Conservation (phyloP, 2,329 filamentous ascomycete genomes). For the Juglanconis sp. region DNA sequence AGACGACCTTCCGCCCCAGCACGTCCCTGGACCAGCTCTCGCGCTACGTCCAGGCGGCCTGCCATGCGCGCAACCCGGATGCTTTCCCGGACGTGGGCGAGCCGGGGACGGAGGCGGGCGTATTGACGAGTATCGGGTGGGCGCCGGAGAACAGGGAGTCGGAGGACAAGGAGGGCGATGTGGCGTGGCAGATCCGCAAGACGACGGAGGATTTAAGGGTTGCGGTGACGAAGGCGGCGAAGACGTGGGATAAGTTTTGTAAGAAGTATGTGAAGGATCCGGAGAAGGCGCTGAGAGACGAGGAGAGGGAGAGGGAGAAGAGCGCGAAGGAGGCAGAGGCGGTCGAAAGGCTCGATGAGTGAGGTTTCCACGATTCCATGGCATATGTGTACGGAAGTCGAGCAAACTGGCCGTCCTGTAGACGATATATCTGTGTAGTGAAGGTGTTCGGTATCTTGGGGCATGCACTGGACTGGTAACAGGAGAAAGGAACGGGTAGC, state of each 20-base stretch:
- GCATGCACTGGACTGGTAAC: too few species aligned
- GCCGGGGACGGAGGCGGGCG: neutral
- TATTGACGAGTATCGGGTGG: slow-evolving; percentile 4
- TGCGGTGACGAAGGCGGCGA: neutral
- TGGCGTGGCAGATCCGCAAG: slow-evolving; percentile 10
- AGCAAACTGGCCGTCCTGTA: too few species aligned
- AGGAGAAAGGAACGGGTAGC: too few species aligned
- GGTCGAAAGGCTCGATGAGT: neutral
- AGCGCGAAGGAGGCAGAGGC: neutral
- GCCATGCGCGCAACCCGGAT: slow-evolving; percentile 6
- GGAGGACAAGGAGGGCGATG: neutral
- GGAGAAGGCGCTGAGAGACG: neutral
- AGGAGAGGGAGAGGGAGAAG: neutral
- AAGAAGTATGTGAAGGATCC: slow-evolving; percentile 2
- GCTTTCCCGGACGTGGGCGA: neutral
- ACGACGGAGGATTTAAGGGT: neutral
- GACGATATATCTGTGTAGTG: too few species aligned
- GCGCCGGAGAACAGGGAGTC: neutral
- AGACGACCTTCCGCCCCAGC: slow-evolving; percentile 5
- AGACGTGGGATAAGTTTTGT: neutral
- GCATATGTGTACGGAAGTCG: too few species aligned
- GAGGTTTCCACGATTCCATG: neutral
- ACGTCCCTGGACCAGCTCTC: slow-evolving; percentile 1
- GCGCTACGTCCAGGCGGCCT: slow-evolving; percentile 5
- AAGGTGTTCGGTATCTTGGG: too few species aligned